Base-by-base conservation (phyloP, 345 rosid genomes). In the Citrus inodora region DNA sequence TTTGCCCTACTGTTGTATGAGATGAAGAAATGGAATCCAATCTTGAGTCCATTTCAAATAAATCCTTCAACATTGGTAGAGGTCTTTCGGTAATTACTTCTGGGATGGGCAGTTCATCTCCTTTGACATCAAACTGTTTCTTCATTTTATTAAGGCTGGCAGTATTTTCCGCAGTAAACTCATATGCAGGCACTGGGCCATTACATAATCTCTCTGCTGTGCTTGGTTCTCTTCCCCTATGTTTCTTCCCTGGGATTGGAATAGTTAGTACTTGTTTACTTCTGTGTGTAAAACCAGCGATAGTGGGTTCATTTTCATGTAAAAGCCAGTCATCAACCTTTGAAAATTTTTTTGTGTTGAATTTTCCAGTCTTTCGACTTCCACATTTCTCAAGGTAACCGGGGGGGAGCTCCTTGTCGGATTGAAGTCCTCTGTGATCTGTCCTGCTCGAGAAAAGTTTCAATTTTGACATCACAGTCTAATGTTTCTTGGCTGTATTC, bases 401-500 rank as follows among this genome's bases (percentile, higher is more conserved):
- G 21, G 79, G 64, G 64, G 72, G 67, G 71, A 5, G n/a, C 77
- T 5, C 70, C 78, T 79, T 67, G 69, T 77, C 19, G 60, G 59
- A 53, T 42, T 32, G 35, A 68, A 70, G 8, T 74, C 56, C 67
- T 13, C 59, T 58, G 59, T 48, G 76, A 68, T 59, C 69, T 82
- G 59, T 79, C 76, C 76, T 85, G 80, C 38, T 84, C 81, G 53
- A 74, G 83, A 55, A 85, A 69, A 21, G 75, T 83, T 5, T 80
- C 84, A 75, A 77, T 59, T 82, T 85, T 89, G 16, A 83, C 77
- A 16, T 92, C 95, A 27, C 85, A 82, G 73, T 91, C 94, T 59
- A 87, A 82, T 53, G 84, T 81, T 58, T 85, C 97, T 65, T 86
- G 91, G 84, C 94, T 88, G 82, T 78, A 78, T 55, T 85, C 92